Evolutionary conservation across 2,329 filamentous ascomycete genomes (phyloP).

Genomic region (Botrytis paeoniae): DNA sequence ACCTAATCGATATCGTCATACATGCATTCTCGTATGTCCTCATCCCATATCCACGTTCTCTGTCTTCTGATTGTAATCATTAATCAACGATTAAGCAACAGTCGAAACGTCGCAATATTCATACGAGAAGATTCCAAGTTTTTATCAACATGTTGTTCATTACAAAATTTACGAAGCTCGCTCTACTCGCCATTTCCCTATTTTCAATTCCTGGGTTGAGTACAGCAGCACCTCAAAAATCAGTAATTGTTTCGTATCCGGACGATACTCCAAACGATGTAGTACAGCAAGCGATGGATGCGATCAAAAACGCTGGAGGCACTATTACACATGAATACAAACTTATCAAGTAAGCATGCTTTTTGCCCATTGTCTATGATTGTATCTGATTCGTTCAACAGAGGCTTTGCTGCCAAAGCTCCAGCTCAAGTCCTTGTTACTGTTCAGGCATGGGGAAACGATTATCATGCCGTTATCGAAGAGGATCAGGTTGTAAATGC

Average conservation of each 20-base stretch:
- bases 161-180: constrained; percentile 45
- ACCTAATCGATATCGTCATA: background rate
- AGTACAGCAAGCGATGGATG: constrained; percentile 67
- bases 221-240: constrained; percentile 54
- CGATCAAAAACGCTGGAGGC: constrained; percentile 67
- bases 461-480: constrained; percentile 67
- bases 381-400: constrained; percentile 38
- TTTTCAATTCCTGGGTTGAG: constrained; percentile 62
- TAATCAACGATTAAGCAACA: background rate
- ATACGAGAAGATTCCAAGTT: background rate
- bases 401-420: constrained; percentile 74
- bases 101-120: background rate
- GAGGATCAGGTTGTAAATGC: constrained; percentile 64
- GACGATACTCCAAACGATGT: constrained; percentile 63
- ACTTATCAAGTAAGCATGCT: constrained; percentile 58
- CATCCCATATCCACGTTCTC: background rate
- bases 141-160: constrained; percentile 49
- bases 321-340: constrained; percentile 75
- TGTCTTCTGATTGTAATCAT: background rate
- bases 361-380: background rate
- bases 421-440: constrained; percentile 66
- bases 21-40: background rate
- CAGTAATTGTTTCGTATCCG: constrained; percentile 76
- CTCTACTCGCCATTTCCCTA: constrained; percentile 53
- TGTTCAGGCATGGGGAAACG: constrained; percentile 59